Evolutionary conservation across 2,329 filamentous ascomycete species (phyloP), one percentile per base, ranked within the genome.

Genomic region (Botrytis elliptica): DNA sequence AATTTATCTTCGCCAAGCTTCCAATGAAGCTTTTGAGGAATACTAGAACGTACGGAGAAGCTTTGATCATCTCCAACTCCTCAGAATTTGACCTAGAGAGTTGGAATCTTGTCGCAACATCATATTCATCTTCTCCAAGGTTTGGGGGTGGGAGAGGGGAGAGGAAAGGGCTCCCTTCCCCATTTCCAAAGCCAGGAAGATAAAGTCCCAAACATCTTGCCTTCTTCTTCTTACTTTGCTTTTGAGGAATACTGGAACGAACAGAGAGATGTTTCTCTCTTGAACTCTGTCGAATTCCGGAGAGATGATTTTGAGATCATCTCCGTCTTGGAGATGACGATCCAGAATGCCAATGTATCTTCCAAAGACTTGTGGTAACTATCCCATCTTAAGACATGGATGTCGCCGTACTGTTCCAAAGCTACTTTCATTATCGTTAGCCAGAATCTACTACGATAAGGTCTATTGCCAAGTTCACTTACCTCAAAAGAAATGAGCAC

Each of bases 401-500:
- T 79, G 20, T 79, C 77, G 1, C 81, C 80, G 57, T 72, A 78
- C n/a, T 81, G 16, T 78, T 74, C 59, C 22, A 73, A 75, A 22
- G 65, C 65, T 55, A 75, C 74, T 63, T 77, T 78, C 16, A 72
- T 64, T 12, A 75, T 76, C 72, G 80, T 80, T 72, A 90, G 83
- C 88, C 89, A 91, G 78, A 86, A 89, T 14, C 88, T 89, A 72
- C 83, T 86, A 4, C 88, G 85, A 44, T 84, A 80, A 3, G 86
- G 86, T 29, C 83, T 82, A 2, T 83, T 82, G 0, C 85, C 83
- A 33, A 87, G 84, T 4, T 88, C 84, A 84, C 2, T 88, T 84
- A 46, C 87, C 84, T 88, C 88, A 91, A 74, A 90, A 82, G 74
- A 91, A 86, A 78, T 91, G 89, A 22, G 85, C 79, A 0, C 89